A percentile compares a stretch with the other conserved stretches of the same genome.
Conservation (phyloP, 2,329 filamentous ascomycete genomes). For the Knoxdaviesia capensis region DNA sequence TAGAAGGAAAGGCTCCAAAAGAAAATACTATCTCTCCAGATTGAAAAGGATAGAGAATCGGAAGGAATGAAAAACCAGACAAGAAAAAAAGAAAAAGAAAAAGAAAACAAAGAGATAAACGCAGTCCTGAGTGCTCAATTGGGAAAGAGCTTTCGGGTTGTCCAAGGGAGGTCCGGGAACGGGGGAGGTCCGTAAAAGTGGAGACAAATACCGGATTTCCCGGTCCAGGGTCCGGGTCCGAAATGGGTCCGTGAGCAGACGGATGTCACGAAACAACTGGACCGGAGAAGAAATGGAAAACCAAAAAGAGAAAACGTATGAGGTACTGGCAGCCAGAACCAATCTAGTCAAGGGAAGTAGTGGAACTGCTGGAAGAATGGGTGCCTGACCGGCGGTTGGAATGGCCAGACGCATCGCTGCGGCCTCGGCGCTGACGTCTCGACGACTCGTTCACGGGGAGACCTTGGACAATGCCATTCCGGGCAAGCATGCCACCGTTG, state of each 20-base stretch:
- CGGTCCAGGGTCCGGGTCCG: too few species aligned
- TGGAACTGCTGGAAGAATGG: slow-evolving; percentile 32
- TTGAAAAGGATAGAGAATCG: too few species aligned
- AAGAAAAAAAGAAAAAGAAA: not conserved
- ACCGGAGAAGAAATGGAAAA: not conserved
- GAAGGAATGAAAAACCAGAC: not conserved
- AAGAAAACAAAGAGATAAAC: not conserved
- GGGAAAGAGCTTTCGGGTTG: not conserved
- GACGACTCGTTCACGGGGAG: slow-evolving; percentile 34
- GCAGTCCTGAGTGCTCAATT: not conserved
- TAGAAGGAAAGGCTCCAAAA: too few species aligned
- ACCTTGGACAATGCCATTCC: slow-evolving; percentile 48
- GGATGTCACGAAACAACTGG: too few species aligned
- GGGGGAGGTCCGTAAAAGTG: too few species aligned
- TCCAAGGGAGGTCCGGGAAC: too few species aligned
- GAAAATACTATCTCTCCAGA: too few species aligned
- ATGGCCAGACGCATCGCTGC: slow-evolving; percentile 30
- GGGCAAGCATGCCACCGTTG: slow-evolving; percentile 76
- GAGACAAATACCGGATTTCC: too few species aligned
- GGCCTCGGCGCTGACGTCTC: slow-evolving; percentile 16
- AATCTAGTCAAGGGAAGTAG: slow-evolving; percentile 33
- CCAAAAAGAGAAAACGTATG: not conserved
- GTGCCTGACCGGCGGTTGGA: not conserved
- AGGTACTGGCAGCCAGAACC: not conserved
- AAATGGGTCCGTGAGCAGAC: too few species aligned